Conservation (phyloP, 176 grass and related monocot genomes). For the Cenchrus fungigraminus region DNA sequence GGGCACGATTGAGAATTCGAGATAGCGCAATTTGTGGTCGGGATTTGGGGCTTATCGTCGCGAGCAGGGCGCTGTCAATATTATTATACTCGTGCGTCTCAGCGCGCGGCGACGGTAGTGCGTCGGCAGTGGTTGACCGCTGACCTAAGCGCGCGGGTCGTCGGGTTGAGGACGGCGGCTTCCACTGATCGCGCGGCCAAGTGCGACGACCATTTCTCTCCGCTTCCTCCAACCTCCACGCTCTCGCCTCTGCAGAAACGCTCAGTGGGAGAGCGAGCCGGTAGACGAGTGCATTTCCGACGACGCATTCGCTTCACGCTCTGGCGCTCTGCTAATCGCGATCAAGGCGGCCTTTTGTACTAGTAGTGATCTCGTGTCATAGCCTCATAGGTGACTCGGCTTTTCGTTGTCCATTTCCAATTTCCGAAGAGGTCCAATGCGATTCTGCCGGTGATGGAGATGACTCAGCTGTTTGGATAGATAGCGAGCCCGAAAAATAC, state of each 20-base stretch:
- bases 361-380: too few species aligned
- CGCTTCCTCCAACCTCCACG: neutral
- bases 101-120: neutral
- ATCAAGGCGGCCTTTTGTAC: neutral
- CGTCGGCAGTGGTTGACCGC: constrained; percentile 44
- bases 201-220: constrained; percentile 16
- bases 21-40: constrained; percentile 24
- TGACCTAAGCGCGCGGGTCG: constrained; percentile 19
- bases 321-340: neutral
- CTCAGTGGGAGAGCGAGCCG: neutral
- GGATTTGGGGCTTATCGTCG: constrained; percentile 5
- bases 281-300: neutral
- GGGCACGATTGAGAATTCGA: neutral
- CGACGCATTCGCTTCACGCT: neutral
- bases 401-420: neutral
- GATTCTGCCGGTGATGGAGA: neutral
- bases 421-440: neutral
- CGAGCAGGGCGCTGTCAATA: constrained; percentile 2
- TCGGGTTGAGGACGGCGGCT: neutral
- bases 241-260: neutral
- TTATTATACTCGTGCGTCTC: constrained; percentile 15
- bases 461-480: neutral
- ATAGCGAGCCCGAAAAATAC: neutral
- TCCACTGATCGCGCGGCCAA: neutral
- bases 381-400: neutral